Evolutionary conservation across 176 grass and related monocot species (phyloP), one percentile per base, ranked within the genome.

Genomic region (Oryza meridionalis): DNA sequence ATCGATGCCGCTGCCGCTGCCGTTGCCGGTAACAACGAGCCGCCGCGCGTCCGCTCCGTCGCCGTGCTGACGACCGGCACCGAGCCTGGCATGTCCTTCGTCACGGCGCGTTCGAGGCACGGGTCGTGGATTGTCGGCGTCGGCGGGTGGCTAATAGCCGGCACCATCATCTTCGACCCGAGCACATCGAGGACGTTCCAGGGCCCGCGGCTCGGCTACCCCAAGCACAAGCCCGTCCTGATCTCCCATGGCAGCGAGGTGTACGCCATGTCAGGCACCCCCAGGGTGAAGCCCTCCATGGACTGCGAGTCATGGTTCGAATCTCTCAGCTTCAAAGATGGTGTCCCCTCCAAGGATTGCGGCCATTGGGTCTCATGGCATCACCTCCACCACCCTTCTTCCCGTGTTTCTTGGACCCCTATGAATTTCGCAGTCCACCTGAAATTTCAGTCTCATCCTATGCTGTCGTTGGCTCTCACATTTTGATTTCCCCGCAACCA

Each of bases 231-330:
- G 2, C 50, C 79, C 51, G 10, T 81, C 67, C 9, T 81, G 6
- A 71, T 81, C 67, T 81, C 79, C 1, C 79, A 71, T 32, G 21
- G 68, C 0, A 51, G 50, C 50, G 17, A 16, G 67, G 33, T 82
- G 2, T 72, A 82, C 68, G 79, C 67, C 50, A 58, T 82, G 3
- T 62, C 67, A 3, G 67, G 68, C 50, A 50, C 38, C 3, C 76
- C 76, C 3, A 40, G 26, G 26, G 69, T 82, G 69, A 10, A 14
- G 37, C 15, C 24, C 38, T 0, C 0, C 33, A 5, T 31, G 24
- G 80, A 82, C 11, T 33, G 11, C 22, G 16, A 46, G 13, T 69
- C 69, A n/a, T 82, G 80, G 69, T 82, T 82, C 69, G 9, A 64
- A 5, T 72, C 0, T 11, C 16, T 47, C 45, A 47, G 45, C 45